Evolutionary conservation across 352 stramenopile species (phyloP), one percentile per base, ranked within the genome.

Genomic region (Globisporangium barbulae): DNA sequence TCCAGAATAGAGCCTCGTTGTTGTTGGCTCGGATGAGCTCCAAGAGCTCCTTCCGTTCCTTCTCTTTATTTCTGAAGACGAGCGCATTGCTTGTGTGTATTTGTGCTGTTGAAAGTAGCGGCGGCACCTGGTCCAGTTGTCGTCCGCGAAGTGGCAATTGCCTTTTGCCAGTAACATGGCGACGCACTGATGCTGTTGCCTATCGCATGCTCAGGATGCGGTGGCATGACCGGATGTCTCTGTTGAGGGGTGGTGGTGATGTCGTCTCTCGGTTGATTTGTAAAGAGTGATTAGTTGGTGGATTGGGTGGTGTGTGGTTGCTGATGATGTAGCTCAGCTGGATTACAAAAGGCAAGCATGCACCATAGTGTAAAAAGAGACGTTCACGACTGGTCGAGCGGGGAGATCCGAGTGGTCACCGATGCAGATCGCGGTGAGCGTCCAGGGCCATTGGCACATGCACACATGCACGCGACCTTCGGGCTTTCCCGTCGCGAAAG

Each of bases 401-500:
- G 0, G 41, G 41, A 47, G n/a, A n/a, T n/a, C n/a, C n/a, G n/a
- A n/a, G n/a, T n/a, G n/a, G n/a, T n/a, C n/a, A n/a, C n/a, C n/a
- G n/a, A n/a, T n/a, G n/a, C n/a, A n/a, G n/a, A n/a, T n/a, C n/a
- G n/a, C n/a, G n/a, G n/a, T n/a, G n/a, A n/a, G n/a, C n/a, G n/a
- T n/a, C n/a, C n/a, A n/a, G n/a, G n/a, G n/a, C n/a, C n/a, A n/a
- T n/a, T n/a, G n/a, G n/a, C n/a, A n/a, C n/a, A n/a, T n/a, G n/a
- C n/a, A n/a, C 17, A 8, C 41, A 8, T 21, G 41, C 13, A 21
- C 41, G 41, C 41, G 41, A 21, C 4, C 15, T 47, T 21, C 17
- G 13, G 28, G 7, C n/a, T 15, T 56, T 56, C 2, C 50, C 25
- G 13, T 56, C 31, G 52, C 52, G 52, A 57, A 45, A 57, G 52